Evolutionary conservation across 805 yeast species (phyloP).

Genomic region (Saccharomyces paradoxus): DNA sequence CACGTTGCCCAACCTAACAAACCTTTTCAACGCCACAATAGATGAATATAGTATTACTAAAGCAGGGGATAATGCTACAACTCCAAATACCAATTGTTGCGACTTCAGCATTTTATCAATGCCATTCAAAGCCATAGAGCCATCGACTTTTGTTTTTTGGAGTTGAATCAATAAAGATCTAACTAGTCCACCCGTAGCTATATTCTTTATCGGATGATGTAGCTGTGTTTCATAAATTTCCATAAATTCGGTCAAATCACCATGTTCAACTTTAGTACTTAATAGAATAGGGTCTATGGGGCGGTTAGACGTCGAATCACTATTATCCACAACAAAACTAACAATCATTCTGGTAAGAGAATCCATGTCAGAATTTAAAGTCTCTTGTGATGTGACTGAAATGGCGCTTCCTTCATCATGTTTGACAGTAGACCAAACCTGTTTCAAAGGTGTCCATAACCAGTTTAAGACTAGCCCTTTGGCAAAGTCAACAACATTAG

Average conservation of each 20-base stretch:
- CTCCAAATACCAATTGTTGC: conserved; percentile 89
- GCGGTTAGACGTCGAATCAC: conserved; percentile 2
- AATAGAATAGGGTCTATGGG: conserved; percentile 16
- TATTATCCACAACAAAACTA: conserved; percentile 34
- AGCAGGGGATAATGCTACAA: conserved; percentile 83
- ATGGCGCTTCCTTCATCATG: conserved; percentile 70
- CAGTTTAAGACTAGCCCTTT: conserved; percentile 70
- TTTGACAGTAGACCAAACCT: conserved; percentile 70
- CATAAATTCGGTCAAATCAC: conserved; percentile 76
- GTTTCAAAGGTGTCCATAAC: conserved; percentile 67
- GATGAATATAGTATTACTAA: conserved; percentile 47
- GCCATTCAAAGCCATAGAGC: conserved; percentile 80
- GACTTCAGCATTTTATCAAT: conserved; percentile 83
- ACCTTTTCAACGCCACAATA: conserved; percentile 27
- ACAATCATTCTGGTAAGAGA: conserved; percentile 83
- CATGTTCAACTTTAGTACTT: conserved; percentile 47
- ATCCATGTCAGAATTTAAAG: conserved; percentile 67
- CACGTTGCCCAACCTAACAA: conserved; percentile 18
- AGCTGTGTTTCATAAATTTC: conserved; percentile 71
- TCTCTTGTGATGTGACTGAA: conserved; percentile 71
- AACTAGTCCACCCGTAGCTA: conserved; percentile 59
- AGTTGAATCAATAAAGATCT: conserved; percentile 79
- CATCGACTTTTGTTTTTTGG: conserved; percentile 95
- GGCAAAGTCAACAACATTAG: conserved; percentile 55
- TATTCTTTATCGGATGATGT: conserved; percentile 54